Base-by-base conservation (phyloP, 2,329 filamentous ascomycete genomes). In the Geosmithia putterillii region DNA sequence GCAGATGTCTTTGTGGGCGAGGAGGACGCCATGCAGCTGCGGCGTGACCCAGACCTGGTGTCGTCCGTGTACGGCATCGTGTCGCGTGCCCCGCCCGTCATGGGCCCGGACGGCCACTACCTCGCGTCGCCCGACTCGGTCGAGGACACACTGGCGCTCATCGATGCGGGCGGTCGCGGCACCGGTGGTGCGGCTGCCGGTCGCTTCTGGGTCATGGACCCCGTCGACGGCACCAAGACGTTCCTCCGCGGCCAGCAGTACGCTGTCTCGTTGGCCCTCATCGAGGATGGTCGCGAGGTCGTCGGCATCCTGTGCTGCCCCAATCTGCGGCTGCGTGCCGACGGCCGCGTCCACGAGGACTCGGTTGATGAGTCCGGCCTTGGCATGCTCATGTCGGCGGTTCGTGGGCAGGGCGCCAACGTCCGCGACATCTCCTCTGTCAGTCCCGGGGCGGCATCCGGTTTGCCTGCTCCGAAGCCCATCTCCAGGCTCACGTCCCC, bases 231-330 rank as follows among this genome's bases (percentile, higher is more conserved):
- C 23, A 82, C 78, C 1, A 72, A 71, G 15, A 73, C 76, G 0
- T 82, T 79, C 46, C 70, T 82, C 49, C 60, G 61, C 35, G 73
- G 73, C 3, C 67, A 76, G 56, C 78, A 82, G 57, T 82, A 81
- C 46, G 77, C 72, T 3, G 74, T 82, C 4, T 74, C 74, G 46
- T 59, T 81, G 18, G 71, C 73, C 3, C 58, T 82, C 48, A 57
- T 81, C 2, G 69, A 76, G 45, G 63, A 79, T 43, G 77, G 77
- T 3, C 52, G 58, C 39, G 73, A 82, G 54, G 62, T 70, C 42
- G 54, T 82, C 19, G 76, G 71, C n/a, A 72, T 79, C 2, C 59
- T 80, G 37, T 78, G 72, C 8, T 80, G 74, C 54, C 78, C 79
- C 9, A 81, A 81, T 49, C 59, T 81, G 21, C 54, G 50, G 40